These are phyloP conservation scores for Septoria linicola DNA, from an alignment of 2,329 filamentous ascomycete species.

Conservation along the genomic window DNA sequence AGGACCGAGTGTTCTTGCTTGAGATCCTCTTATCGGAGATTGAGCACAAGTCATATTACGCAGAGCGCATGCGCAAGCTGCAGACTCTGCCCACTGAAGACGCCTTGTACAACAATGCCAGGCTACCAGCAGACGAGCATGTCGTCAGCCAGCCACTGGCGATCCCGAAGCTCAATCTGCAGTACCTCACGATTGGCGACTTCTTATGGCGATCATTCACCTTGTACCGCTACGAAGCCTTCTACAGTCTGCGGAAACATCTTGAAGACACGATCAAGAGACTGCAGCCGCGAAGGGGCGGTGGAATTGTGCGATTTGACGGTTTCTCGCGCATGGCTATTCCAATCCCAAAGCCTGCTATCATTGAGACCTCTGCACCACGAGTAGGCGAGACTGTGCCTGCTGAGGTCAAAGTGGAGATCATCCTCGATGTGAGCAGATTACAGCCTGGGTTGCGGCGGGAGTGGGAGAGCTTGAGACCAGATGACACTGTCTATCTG, in stretches of 20 bases:
- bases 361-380: slow-evolving; percentile 80
- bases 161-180: slow-evolving; percentile 89
- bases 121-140: slow-evolving; percentile 80
- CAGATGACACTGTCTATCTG: slow-evolving; percentile 87
- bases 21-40: slow-evolving; percentile 74
- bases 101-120: slow-evolving; percentile 72
- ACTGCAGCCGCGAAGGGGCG: slow-evolving; percentile 66
- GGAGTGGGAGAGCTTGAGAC: slow-evolving; percentile 87
- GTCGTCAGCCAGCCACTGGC: slow-evolving; percentile 84
- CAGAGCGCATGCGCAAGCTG: slow-evolving; percentile 70
- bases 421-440: slow-evolving; percentile 77
- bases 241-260: slow-evolving; percentile 90
- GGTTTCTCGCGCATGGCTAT: slow-evolving; percentile 92
- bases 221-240: slow-evolving; percentile 84
- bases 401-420: slow-evolving; percentile 79
- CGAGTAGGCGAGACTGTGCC: slow-evolving; percentile 69
- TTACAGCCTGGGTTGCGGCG: slow-evolving; percentile 71
- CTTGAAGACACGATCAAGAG: slow-evolving; percentile 79
- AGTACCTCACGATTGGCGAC: slow-evolving; percentile 91
- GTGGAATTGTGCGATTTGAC: slow-evolving; percentile 68
- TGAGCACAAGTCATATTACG: slow-evolving; percentile 77
- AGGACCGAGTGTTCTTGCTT: slow-evolving; percentile 63
- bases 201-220: slow-evolving; percentile 95
- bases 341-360: slow-evolving; percentile 78
- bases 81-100: slow-evolving; percentile 81